A percentile compares a stretch with the other conserved stretches of the same genome.
phyloP scores from a whole-genome alignment of 257 asterid species.

The Voacanga thouarsii region DNA sequence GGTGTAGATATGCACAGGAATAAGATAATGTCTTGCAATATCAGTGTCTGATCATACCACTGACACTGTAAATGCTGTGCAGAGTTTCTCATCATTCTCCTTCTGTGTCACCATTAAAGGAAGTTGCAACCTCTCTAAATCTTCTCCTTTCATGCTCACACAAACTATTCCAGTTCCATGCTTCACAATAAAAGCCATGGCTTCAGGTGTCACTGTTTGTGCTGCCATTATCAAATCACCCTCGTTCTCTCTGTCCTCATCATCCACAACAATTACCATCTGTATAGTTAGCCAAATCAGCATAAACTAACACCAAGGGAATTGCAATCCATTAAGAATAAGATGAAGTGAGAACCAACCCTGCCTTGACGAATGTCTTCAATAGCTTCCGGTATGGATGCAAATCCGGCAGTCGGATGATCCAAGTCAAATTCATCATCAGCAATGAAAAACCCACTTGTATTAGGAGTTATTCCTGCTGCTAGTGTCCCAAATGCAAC shows the following conservation, averaged over 20 bases:
- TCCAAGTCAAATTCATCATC: conserved; percentile 27
- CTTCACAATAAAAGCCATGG: conserved; percentile 24
- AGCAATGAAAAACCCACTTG: conserved; percentile 1
- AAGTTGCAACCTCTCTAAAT: conserved; percentile 19
- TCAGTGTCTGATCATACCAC: conserved; percentile 20
- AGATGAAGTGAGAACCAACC: conserved; percentile 11
- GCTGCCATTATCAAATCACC: conserved; percentile 34
- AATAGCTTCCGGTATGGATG: conserved; percentile 26
- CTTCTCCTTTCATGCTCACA: conserved; percentile 28
- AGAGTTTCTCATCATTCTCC: conserved; percentile 26
- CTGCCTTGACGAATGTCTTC: conserved; percentile 28
- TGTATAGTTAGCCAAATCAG: neutral
- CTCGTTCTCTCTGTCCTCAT: conserved; percentile 31
- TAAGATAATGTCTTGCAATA: neutral
- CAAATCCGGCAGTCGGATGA: conserved; percentile 25
- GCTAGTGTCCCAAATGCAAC: conserved; percentile 14
- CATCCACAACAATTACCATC: conserved; percentile 34
- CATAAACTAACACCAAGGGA: neutral
- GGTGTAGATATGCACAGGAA: neutral
- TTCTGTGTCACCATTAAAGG: conserved; percentile 25
- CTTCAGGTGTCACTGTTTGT: conserved; percentile 20
- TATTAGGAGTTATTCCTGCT: conserved; percentile 19
- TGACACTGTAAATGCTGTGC: conserved; percentile 29
- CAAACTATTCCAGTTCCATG: conserved; percentile 30
- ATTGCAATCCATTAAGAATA: too few relatives aligned